These are phyloP conservation scores for Fraxinus dipetala DNA, from an alignment of 305 asterid genomes.

Conservation along the genomic window DNA sequence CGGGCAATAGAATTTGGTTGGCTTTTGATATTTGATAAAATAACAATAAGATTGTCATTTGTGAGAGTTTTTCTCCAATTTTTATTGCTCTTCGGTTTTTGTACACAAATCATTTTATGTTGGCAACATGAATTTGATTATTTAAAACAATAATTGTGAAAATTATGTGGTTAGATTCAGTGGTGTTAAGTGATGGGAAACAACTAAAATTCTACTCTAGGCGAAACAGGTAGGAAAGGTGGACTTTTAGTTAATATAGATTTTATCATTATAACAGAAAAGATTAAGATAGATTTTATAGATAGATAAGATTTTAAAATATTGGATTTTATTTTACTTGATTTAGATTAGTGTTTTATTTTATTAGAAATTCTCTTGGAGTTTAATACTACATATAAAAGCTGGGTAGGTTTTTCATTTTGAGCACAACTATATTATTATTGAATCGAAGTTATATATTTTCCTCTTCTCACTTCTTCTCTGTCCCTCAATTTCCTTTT, in stretches of 20 bases:
- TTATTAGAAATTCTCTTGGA: neutral
- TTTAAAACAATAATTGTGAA: neutral
- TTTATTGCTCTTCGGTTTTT: neutral
- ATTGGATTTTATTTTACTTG: neutral
- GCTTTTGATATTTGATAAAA: neutral
- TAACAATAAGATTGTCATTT: neutral
- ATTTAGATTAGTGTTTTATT: neutral
- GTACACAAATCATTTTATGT: slow-evolving; percentile 1
- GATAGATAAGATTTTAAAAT: neutral
- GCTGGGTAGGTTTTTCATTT: neutral
- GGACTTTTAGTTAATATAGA: neutral
- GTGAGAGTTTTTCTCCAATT: neutral
- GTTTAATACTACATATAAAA: neutral
- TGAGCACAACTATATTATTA: neutral
- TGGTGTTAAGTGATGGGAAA: neutral
- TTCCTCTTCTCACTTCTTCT: neutral
- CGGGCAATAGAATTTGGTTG: neutral
- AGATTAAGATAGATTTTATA: neutral
- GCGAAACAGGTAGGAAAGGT: neutral
- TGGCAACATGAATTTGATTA: neutral
- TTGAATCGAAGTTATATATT: neutral
- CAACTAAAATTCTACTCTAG: neutral
- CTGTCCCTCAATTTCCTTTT: neutral
- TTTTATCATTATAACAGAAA: neutral
- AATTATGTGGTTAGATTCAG: neutral